Conservation (phyloP, 768 basidiomycete species). For the Leccinellum albellum region DNA sequence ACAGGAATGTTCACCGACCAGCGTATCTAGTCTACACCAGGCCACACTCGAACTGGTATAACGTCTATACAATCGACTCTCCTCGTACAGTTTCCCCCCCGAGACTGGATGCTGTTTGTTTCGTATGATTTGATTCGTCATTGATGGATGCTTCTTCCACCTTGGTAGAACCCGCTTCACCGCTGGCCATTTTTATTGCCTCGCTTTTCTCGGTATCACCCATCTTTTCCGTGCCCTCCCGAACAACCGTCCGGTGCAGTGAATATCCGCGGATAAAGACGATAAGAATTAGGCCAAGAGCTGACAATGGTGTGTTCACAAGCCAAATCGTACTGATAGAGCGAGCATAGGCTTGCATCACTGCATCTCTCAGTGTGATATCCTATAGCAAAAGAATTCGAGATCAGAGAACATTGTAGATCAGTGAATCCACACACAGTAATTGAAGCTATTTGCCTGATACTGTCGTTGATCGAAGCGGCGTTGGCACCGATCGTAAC, state of each 20-base stretch:
- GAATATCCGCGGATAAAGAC: slow-evolving; percentile 36
- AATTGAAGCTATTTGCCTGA: slow-evolving; percentile 39
- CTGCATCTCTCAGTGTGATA: slow-evolving; percentile 24
- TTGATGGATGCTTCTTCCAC: neutral
- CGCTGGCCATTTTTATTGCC: neutral
- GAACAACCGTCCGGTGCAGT: slow-evolving; percentile 28
- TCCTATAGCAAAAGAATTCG: slow-evolving; percentile 22
- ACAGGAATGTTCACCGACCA: neutral
- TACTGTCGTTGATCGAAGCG: slow-evolving; percentile 43
- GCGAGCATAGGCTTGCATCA: slow-evolving; percentile 36
- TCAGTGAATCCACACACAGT: slow-evolving; percentile 16
- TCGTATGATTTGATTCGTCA: neutral
- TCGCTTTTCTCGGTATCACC: slow-evolving; percentile 32
- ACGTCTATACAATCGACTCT: neutral
- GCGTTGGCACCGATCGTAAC: slow-evolving; percentile 38
- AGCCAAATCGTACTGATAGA: slow-evolving; percentile 40
- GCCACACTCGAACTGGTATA: neutral
- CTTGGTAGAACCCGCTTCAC: neutral
- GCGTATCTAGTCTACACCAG: neutral
- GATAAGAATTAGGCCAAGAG: slow-evolving; percentile 29
- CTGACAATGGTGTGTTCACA: slow-evolving; percentile 32
- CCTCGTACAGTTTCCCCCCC: neutral
- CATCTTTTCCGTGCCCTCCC: slow-evolving; percentile 2
- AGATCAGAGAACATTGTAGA: slow-evolving; percentile 2
- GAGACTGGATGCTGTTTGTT: slow-evolving; percentile 1